A percentile compares a stretch with the other conserved stretches of the same genome.
Evolutionary conservation across 805 yeast species (phyloP).

Genomic region (Ogataea paraovalis): DNA sequence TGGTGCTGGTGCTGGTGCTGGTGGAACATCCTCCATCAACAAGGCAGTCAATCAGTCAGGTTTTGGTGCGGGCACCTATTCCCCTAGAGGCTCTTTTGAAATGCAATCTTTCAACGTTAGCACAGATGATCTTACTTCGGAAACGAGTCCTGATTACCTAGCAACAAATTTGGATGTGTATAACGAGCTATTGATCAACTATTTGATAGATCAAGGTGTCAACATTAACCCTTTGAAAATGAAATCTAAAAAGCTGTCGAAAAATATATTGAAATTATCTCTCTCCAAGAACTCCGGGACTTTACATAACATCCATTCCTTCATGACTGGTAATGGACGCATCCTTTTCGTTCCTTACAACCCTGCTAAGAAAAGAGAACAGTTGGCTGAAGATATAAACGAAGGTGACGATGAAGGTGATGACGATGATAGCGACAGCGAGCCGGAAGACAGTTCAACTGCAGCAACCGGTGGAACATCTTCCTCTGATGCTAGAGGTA

Average conservation of each 20-base stretch:
- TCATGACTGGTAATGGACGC: constrained; percentile 32
- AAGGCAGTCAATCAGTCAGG: neutral
- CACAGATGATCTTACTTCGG: constrained; percentile 24
- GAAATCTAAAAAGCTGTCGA: constrained; percentile 13
- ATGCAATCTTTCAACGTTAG: constrained; percentile 16
- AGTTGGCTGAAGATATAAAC: constrained; percentile 13
- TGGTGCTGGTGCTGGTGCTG: neutral
- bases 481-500: neutral
- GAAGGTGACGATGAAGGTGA: constrained; percentile 23
- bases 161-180: constrained; percentile 21
- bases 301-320: constrained; percentile 19
- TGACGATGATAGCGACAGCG: constrained; percentile 23
- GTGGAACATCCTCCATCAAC: neutral
- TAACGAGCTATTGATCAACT: constrained; percentile 23
- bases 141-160: constrained; percentile 19
- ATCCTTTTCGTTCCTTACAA: constrained; percentile 32
- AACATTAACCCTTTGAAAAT: constrained; percentile 25
- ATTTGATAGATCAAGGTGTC: constrained; percentile 27
- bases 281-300: neutral
- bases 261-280: constrained; percentile 10
- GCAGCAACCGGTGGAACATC: neutral
- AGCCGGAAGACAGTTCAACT: constrained; percentile 3
- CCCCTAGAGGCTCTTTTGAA: constrained; percentile 22
- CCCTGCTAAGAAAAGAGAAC: constrained; percentile 28
- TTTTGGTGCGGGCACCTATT: constrained; percentile 8